Conservation (phyloP, 2,329 filamentous ascomycete species). For the Epichloe coenophiala region DNA sequence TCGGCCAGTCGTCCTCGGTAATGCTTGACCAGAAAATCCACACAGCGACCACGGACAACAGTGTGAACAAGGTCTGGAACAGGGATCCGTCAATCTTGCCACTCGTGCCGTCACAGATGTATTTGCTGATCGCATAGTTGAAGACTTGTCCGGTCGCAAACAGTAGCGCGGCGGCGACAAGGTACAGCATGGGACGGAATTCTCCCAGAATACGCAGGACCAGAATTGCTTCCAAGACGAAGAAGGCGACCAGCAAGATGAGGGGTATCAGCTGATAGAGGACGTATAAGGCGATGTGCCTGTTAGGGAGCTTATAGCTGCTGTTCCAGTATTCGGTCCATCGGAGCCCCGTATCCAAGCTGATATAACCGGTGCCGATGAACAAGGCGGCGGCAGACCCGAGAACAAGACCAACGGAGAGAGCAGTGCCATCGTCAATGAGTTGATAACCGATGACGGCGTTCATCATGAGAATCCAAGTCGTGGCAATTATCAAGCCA, state of each 20-base stretch:
- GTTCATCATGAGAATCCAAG: slow-evolving; percentile 87
- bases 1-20: slow-evolving; percentile 95
- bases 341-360: slow-evolving; percentile 77
- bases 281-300: slow-evolving; percentile 79
- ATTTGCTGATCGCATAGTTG: slow-evolving; percentile 83
- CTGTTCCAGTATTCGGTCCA: slow-evolving; percentile 70
- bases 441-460: slow-evolving; percentile 86
- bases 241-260: slow-evolving; percentile 76
- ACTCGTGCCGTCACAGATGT: slow-evolving; percentile 72
- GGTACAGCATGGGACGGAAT: slow-evolving; percentile 81
- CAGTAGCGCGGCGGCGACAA: slow-evolving; percentile 57
- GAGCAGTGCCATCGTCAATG: slow-evolving; percentile 78
- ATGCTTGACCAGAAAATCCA: slow-evolving; percentile 99
- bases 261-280: slow-evolving; percentile 84
- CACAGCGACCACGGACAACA: slow-evolving; percentile 66
- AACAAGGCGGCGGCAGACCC: slow-evolving; percentile 61
- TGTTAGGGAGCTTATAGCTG: slow-evolving; percentile 45
- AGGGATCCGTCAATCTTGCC: slow-evolving; percentile 87
- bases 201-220: slow-evolving; percentile 82
- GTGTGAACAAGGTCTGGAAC: slow-evolving; percentile 87
- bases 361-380: slow-evolving; percentile 87
- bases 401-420: slow-evolving; percentile 66
- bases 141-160: slow-evolving; percentile 93
- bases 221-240: slow-evolving; percentile 67
- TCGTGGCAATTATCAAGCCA: slow-evolving; percentile 73